These are phyloP conservation scores for Carallia pectinifolia DNA, from an alignment of 345 rosid species.

Conservation along the genomic window DNA sequence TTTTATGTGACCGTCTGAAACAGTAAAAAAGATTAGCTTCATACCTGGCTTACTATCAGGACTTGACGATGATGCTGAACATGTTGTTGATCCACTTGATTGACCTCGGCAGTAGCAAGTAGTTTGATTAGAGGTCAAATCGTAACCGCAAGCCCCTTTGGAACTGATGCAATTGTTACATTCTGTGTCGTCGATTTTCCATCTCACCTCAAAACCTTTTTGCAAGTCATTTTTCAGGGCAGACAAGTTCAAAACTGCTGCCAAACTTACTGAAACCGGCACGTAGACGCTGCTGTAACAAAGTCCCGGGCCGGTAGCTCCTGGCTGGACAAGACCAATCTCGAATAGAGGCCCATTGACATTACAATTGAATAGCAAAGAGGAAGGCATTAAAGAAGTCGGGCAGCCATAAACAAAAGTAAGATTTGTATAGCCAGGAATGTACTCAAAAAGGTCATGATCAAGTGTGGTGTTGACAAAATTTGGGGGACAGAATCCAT, in stretches of 20 bases:
- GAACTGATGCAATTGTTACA: slow-evolving; percentile 17
- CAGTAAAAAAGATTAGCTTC: too few species aligned
- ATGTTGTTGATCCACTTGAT: background rate
- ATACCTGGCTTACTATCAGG: too few species aligned
- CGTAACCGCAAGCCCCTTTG: slow-evolving; percentile 24
- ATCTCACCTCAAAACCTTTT: slow-evolving; percentile 32
- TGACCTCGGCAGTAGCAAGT: slow-evolving; percentile 7
- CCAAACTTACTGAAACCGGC: slow-evolving; percentile 3
- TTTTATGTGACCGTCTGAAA: too few species aligned
- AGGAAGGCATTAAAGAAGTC: rapidly evolving
- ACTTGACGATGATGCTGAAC: background rate
- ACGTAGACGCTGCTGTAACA: slow-evolving; percentile 9
- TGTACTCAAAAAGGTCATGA: slow-evolving; percentile 3
- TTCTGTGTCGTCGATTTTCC: slow-evolving; percentile 9
- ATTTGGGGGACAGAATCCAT: slow-evolving; percentile 13
- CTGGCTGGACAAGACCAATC: background rate
- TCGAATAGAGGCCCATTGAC: background rate
- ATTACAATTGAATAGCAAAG: background rate
- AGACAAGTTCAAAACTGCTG: background rate
- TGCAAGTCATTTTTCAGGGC: background rate
- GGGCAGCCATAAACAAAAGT: slow-evolving; percentile 28
- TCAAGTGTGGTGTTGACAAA: slow-evolving; percentile 14
- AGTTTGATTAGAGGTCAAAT: rapidly evolving
- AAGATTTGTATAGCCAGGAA: slow-evolving; percentile 1
- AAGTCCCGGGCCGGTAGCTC: background rate